Evolutionary conservation across 1,139 yeast genomes (phyloP).

Genomic region (Kurtzmaniella quercitrusa): DNA sequence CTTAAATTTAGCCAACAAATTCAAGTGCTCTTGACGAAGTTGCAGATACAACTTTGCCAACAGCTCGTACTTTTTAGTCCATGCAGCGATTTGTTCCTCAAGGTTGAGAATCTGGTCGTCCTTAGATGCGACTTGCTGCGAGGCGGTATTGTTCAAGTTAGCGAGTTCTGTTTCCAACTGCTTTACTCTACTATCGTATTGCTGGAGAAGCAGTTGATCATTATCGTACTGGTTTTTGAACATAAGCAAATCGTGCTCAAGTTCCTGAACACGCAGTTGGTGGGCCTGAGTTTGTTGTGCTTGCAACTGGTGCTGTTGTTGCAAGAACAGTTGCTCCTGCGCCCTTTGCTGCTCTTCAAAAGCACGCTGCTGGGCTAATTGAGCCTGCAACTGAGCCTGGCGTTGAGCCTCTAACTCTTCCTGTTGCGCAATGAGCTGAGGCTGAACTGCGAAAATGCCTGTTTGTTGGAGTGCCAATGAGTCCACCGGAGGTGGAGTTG

Average conservation of each 20-base stretch:
- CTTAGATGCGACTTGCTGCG: slow-evolving; percentile 72
- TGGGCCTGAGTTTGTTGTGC: slow-evolving; percentile 74
- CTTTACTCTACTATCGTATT: slow-evolving; percentile 83
- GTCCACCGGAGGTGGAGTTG: slow-evolving; percentile 40
- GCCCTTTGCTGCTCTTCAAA: slow-evolving; percentile 73
- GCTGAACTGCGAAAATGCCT: slow-evolving; percentile 31
- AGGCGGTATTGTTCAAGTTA: slow-evolving; percentile 60
- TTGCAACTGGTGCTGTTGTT: slow-evolving; percentile 59
- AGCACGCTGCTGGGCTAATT: slow-evolving; percentile 54
- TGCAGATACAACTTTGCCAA: slow-evolving; percentile 88
- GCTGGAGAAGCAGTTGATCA: slow-evolving; percentile 79
- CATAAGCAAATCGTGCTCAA: slow-evolving; percentile 76
- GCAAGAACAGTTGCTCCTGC: slow-evolving; percentile 44
- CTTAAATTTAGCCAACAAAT: slow-evolving; percentile 73
- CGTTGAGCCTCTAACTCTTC: slow-evolving; percentile 48
- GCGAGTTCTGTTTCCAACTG: slow-evolving; percentile 72
- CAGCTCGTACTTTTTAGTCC: slow-evolving; percentile 88
- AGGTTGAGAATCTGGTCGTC: slow-evolving; percentile 67
- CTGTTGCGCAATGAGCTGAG: slow-evolving; percentile 68
- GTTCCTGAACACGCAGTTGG: slow-evolving; percentile 74
- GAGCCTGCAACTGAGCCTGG: slow-evolving; percentile 46
- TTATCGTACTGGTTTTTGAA: slow-evolving; percentile 81
- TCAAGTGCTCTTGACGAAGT: slow-evolving; percentile 87
- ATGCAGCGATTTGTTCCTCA: slow-evolving; percentile 72
- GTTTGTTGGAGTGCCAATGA: slow-evolving; percentile 46